A percentile compares a stretch with the other conserved stretches of the same genome.
Evolutionary conservation across 177 flowering plant species (phyloP).

Genomic region (Tripterygium wilfordii): DNA sequence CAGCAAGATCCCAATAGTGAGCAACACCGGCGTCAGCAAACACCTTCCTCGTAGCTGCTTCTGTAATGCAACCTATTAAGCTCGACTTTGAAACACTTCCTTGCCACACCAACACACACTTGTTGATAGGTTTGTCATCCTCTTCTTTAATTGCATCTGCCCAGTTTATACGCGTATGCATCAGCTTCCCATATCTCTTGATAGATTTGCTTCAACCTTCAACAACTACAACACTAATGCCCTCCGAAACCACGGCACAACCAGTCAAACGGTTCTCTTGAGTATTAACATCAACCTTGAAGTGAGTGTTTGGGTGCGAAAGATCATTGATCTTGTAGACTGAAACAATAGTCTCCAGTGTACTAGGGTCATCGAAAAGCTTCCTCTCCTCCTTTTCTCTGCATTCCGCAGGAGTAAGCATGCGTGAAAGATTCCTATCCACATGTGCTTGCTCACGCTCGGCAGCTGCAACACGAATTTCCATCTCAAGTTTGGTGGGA

Average conservation of each 20-base stretch:
- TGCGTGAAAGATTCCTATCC: slow-evolving; percentile 88
- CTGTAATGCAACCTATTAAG: slow-evolving; percentile 82
- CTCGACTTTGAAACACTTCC: slow-evolving; percentile 82
- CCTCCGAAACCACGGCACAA: slow-evolving; percentile 67
- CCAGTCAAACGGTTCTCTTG: slow-evolving; percentile 82
- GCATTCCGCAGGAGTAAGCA: slow-evolving; percentile 97
- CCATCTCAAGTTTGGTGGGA: slow-evolving; percentile 94
- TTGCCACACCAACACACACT: slow-evolving; percentile 88
- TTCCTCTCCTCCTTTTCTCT: slow-evolving; percentile 95
- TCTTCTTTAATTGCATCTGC: slow-evolving; percentile 49
- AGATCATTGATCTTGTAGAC: slow-evolving; percentile 80
- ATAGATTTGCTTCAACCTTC: slow-evolving; percentile 91
- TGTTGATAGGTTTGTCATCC: slow-evolving; percentile 60
- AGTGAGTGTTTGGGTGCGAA: slow-evolving; percentile 79
- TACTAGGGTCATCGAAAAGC: slow-evolving; percentile 79
- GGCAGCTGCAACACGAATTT: slow-evolving; percentile 89
- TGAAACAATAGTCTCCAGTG: slow-evolving; percentile 73
- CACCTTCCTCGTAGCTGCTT: slow-evolving; percentile 82
- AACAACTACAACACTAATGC: slow-evolving; percentile 76
- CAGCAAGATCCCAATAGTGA: slow-evolving; percentile 91
- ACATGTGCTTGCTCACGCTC: slow-evolving; percentile 97
- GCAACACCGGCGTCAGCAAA: slow-evolving; percentile 87
- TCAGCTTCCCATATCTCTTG: slow-evolving; percentile 84
- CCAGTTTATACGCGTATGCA: slow-evolving; percentile 94
- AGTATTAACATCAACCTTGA: slow-evolving; percentile 91